Evolutionary conservation across 371 early-diverging fungal genomes (phyloP), one percentile per base, ranked within the genome.

Genomic region (Choanephora cucurbitarum): DNA sequence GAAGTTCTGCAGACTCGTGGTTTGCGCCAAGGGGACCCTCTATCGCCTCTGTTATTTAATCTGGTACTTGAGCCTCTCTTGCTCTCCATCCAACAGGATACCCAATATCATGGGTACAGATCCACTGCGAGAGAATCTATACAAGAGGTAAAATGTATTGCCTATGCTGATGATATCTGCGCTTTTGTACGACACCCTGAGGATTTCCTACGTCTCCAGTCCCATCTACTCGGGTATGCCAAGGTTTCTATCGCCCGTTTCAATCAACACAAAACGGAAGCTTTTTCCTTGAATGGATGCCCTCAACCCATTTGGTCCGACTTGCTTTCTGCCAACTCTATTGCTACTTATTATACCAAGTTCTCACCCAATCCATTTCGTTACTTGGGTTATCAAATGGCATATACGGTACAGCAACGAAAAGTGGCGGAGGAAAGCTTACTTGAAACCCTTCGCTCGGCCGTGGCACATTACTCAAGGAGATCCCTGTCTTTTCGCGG

Each of bases 51-150:
- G 0, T 44, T 65, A 0, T 65, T 53, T 41, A 60, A 65, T 31
- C n/a, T 65, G 1, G 57, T 57, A 28, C 52, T 64, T 17, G 65
- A 59, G 17, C 61, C 56, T 1, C 18, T 61, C 2, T 22, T 59
- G 6, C 44, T 41, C 1, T 23, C 19, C 11, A 37, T 37, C 9
- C 37, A 37, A 37, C 14, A 33, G 44, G 7, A 19, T 22, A 2
- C 28, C 7, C 28, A 7, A 28, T 28, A 28, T 7, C 28, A 28
- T 28, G 28, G 28, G 3, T 28, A 28, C 28, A 28, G 11, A 11
- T 40, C 28, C 28, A 28, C 28, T 28, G 28, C 7, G 7, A 7
- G 40, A 40, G 10, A 1, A 39, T 8, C 23, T 21, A 14, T 9
- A 13, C 39, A 50, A 8, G 19, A n/a, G 10, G 14, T 50, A 1